Evolutionary conservation across 139 green algal genomes (phyloP).

Genomic region (Chlamydomonas asymmetrica): DNA sequence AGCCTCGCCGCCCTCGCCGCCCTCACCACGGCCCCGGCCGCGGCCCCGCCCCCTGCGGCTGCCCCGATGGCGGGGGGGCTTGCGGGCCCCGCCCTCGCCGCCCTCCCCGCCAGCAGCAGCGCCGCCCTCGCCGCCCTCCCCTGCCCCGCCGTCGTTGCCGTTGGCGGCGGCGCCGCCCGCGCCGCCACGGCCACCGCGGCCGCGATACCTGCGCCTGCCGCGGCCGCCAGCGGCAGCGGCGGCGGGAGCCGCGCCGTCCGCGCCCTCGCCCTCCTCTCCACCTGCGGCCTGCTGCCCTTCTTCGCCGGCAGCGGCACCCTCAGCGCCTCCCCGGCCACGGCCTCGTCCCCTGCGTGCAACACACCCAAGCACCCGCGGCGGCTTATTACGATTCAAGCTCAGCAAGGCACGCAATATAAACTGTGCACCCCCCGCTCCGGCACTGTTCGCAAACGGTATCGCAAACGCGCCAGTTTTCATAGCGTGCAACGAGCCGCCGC

Average conservation of each 20-base stretch:
- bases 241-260: not conserved
- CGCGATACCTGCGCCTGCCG: not conserved
- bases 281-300: not conserved
- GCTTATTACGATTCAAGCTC: not conserved
- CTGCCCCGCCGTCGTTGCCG: not conserved
- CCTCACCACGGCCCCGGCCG: slow-evolving; percentile 1
- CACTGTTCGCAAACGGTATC: too few relatives aligned
- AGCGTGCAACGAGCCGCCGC: not conserved
- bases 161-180: not conserved
- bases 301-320: not conserved
- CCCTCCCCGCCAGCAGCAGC: not conserved
- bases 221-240: not conserved
- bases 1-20: not conserved
- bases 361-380: not conserved
- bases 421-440: not conserved
- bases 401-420: not conserved
- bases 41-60: slow-evolving; percentile 11
- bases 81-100: not conserved
- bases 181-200: not conserved
- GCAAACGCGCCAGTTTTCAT: not conserved
- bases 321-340: not conserved
- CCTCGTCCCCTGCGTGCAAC: slow-evolving; percentile 12
- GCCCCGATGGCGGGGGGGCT: not conserved
- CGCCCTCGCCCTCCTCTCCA: not conserved
- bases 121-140: not conserved